Conservation (phyloP, 805 yeast genomes). For the Wickerhamomyces mucosus region DNA sequence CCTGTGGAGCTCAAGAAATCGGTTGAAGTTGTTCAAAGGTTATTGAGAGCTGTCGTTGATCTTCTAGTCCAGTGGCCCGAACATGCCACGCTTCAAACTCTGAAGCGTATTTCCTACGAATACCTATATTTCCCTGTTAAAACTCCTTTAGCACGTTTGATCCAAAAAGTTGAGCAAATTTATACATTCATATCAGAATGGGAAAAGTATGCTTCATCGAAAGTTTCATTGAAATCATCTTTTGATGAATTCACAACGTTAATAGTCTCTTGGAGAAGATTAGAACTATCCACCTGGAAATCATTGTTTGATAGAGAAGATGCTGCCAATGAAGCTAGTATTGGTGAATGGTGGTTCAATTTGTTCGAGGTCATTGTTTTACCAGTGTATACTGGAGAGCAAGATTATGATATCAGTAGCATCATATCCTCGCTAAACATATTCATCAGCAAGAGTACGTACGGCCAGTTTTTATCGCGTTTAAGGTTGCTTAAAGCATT, state of each 20-base stretch:
- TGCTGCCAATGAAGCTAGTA: slow-evolving; percentile 29
- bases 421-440: slow-evolving; percentile 56
- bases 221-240: slow-evolving; percentile 51
- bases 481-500: slow-evolving; percentile 58
- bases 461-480: slow-evolving; percentile 63
- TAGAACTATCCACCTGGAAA: slow-evolving; percentile 84
- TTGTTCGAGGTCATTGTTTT: slow-evolving; percentile 72
- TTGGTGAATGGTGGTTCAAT: slow-evolving; percentile 89
- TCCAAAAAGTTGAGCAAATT: slow-evolving; percentile 80
- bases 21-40: slow-evolving; percentile 33
- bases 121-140: slow-evolving; percentile 49
- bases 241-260: slow-evolving; percentile 52
- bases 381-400: slow-evolving; percentile 27
- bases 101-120: slow-evolving; percentile 56
- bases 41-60: slow-evolving; percentile 35
- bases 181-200: slow-evolving; percentile 80
- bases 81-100: slow-evolving; percentile 75
- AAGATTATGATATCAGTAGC: slow-evolving; percentile 24
- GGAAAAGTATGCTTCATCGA: slow-evolving; percentile 83
- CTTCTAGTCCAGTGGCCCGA: slow-evolving; percentile 82
- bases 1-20: slow-evolving; percentile 55
- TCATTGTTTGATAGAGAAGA: slow-evolving; percentile 63
- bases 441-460: slow-evolving; percentile 65
- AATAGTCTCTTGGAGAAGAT: slow-evolving; percentile 83
- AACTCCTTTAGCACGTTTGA: slow-evolving; percentile 66